Evolutionary conservation across 331 rosid genomes (phyloP).

Genomic region (Quercus phellos): DNA sequence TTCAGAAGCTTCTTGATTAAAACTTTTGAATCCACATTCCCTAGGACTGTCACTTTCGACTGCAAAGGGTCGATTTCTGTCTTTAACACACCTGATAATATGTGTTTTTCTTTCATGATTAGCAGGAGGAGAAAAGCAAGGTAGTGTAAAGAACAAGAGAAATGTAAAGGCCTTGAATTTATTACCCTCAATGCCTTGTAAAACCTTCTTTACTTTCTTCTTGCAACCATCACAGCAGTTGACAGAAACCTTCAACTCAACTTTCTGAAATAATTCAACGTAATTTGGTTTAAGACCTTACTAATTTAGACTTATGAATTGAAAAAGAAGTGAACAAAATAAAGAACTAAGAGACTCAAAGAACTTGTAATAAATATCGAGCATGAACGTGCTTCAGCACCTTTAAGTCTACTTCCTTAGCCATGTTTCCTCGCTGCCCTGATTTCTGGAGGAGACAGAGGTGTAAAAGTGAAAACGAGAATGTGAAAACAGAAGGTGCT

Average conservation of each 20-base stretch:
- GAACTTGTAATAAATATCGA: not conserved
- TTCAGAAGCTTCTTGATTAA: slow-evolving; percentile 32
- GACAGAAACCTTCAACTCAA: slow-evolving; percentile 36
- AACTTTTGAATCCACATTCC: slow-evolving; percentile 33
- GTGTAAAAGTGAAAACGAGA: not conserved
- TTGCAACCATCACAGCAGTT: slow-evolving; percentile 48
- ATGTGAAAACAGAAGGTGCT: not conserved
- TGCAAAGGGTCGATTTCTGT: slow-evolving; percentile 32
- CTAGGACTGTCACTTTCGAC: slow-evolving; percentile 33
- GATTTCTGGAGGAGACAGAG: not conserved
- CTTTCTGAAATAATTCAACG: slow-evolving; percentile 25
- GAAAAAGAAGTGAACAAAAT: not conserved
- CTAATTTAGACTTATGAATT: not conserved
- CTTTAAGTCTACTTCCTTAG: slow-evolving; percentile 27
- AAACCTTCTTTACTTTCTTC: slow-evolving; percentile 38
- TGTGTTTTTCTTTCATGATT: not conserved
- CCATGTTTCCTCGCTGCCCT: slow-evolving; percentile 15
- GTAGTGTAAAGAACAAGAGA: not conserved
- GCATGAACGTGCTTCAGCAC: slow-evolving; percentile 1
- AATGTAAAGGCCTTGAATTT: not conserved
- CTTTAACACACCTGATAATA: slow-evolving; percentile 29
- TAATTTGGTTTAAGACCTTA: slow-evolving; percentile 6
- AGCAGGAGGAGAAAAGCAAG: not conserved
- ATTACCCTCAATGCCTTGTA: slow-evolving; percentile 32
- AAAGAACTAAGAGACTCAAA: too few relatives aligned